Evolutionary conservation across 495 filamentous ascomycete species (phyloP).

Genomic region (Podospora anserina): DNA sequence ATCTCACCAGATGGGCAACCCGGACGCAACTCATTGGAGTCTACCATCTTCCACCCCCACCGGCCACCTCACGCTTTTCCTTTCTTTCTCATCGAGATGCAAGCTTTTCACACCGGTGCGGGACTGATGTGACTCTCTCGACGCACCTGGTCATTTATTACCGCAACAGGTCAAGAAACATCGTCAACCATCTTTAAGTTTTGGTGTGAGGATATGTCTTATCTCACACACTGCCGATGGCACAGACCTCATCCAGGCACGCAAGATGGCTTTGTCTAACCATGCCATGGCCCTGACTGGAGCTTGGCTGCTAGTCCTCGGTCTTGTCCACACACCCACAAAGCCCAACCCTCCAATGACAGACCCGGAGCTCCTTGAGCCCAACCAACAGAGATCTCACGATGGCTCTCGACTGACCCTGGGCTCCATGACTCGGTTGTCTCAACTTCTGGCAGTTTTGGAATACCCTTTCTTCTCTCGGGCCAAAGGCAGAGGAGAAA

Average conservation of each 20-base stretch:
- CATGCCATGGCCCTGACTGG: background rate
- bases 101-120: background rate
- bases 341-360: background rate
- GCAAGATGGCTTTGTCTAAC: background rate
- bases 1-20: background rate
- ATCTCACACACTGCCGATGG: conserved; percentile 2
- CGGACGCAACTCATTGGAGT: background rate
- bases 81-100: background rate
- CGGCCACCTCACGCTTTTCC: background rate
- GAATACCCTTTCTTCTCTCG: background rate
- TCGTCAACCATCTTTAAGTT: background rate
- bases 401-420: background rate
- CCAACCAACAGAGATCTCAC: background rate
- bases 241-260: conserved; percentile 2
- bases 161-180: background rate
- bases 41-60: background rate
- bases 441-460: background rate
- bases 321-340: background rate
- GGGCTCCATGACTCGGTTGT: background rate
- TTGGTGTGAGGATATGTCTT: background rate
- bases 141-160: background rate
- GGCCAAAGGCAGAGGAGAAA: background rate
- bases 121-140: background rate
- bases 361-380: background rate
- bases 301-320: background rate